A percentile compares a stretch with the other conserved stretches of the same genome.
phyloP scores from a whole-genome alignment of 345 rosid species.

The Mallotus nudiflorus region DNA sequence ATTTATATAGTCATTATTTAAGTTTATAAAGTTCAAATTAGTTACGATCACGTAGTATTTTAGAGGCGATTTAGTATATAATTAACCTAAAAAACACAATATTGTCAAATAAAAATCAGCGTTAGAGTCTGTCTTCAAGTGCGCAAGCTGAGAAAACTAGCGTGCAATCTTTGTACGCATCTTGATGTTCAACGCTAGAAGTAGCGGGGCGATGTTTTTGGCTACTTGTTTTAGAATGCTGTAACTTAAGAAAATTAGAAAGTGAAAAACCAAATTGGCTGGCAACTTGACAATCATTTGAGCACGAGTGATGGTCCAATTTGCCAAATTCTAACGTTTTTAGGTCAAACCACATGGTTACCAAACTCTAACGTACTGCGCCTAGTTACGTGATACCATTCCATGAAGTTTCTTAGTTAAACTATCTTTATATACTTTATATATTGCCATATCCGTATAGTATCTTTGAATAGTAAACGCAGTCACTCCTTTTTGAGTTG shows the following conservation, averaged over 20 bases:
- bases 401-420: no score
- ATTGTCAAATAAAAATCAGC: no score
- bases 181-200: neutral
- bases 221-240: neutral
- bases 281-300: neutral
- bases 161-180: neutral
- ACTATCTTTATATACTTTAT: no score
- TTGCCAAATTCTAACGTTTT: neutral
- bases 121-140: no score
- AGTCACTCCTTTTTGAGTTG: neutral
- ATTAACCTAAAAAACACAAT: no score
- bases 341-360: neutral
- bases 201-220: neutral
- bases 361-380: neutral
- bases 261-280: no score
- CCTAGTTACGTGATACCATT: conserved; percentile 1
- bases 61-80: no score
- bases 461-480: neutral
- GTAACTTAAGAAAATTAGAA: no score
- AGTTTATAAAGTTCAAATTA: no score
- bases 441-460: no score
- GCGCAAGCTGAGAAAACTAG: neutral
- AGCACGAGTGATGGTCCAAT: neutral
- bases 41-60: no score
- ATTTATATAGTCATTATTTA: no score